Base-by-base conservation (phyloP, 2,329 filamentous ascomycete species). In the Colletotrichum incanum region DNA sequence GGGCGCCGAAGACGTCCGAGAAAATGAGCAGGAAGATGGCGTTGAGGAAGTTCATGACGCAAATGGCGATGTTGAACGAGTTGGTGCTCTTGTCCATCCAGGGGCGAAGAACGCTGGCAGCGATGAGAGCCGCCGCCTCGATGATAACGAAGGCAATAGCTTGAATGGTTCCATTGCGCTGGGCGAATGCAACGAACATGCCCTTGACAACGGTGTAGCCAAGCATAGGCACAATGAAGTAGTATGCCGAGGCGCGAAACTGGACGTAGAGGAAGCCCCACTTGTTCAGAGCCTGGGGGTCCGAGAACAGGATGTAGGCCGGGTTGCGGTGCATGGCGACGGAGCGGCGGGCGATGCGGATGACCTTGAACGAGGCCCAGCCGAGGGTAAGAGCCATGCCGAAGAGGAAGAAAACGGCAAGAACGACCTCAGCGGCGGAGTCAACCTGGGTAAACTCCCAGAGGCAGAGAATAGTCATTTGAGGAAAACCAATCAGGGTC, bases 61-160 rank as follows among this genome's bases (percentile, higher is more conserved):
- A 93, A 78, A 98, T 98, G 73, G 94, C 90, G 78, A 98, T 98
- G 85, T 98, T 98, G 88, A 98, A 97, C 59, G 92, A 92, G 83
- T 98, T 98, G 73, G 94, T 98, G 85, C 95, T 96, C 90, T 98
- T 98, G 87, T 98, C 96, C 96, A 98, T 98, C 93, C 94, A 98
- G 23, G 96, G 96, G 72, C 94, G 92, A 76, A 98, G 85, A 65
- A 97, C 92, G 72, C 91, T 93, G 67, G 94, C 91, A 28, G 85
- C 91, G 77, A 98, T 93, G 68, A 98, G 87, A 76, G 93, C 92
- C 64, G 83, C 90, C 2, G 92, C 92, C 82, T 98, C 96, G 68
- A 98, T 91, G 72, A 98, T 86, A 50, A 98, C 86, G 70, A 98
- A 88, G 20, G 92, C 93, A 70, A 98, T 87, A 12, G 94, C 94